A percentile compares a stretch with the other conserved stretches of the same genome.
phyloP scores from a whole-genome alignment of 225 moss, liverwort and hornwort species.

The Pleurozium schreberi region DNA sequence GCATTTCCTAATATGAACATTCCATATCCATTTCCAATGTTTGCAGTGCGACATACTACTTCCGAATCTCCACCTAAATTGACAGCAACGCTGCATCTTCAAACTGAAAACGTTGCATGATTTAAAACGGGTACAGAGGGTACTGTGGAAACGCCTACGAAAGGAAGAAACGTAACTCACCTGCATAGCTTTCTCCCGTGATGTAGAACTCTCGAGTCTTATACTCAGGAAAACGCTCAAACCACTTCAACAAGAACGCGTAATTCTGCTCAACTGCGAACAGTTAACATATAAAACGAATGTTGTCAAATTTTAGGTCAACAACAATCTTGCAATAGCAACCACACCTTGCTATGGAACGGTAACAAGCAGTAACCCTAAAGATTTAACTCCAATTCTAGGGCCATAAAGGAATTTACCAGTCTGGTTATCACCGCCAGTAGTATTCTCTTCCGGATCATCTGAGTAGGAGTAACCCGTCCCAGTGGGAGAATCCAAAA shows the following conservation, averaged over 20 bases:
- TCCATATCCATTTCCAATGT: neutral
- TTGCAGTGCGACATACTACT: neutral
- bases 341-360: neutral
- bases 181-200: conserved; percentile 53
- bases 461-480: conserved; percentile 58
- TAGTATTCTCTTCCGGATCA: neutral
- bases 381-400: neutral
- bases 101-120: neutral
- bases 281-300: neutral
- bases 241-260: conserved; percentile 20
- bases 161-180: neutral
- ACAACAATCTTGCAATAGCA: neutral
- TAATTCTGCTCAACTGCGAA: conserved; percentile 25
- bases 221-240: conserved; percentile 39
- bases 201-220: conserved; percentile 27
- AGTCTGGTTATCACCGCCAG: conserved; percentile 13
- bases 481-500: conserved; percentile 54
- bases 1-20: neutral
- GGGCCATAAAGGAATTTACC: neutral
- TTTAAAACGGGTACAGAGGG: neutral
- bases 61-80: neutral
- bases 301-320: neutral
- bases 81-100: neutral
- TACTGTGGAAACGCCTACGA: neutral
- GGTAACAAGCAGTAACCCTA: neutral